Percentiles rank a stretch among this genome's conserved stretches.
Conservation (phyloP, 345 rosid genomes). For the Citrus medica region DNA sequence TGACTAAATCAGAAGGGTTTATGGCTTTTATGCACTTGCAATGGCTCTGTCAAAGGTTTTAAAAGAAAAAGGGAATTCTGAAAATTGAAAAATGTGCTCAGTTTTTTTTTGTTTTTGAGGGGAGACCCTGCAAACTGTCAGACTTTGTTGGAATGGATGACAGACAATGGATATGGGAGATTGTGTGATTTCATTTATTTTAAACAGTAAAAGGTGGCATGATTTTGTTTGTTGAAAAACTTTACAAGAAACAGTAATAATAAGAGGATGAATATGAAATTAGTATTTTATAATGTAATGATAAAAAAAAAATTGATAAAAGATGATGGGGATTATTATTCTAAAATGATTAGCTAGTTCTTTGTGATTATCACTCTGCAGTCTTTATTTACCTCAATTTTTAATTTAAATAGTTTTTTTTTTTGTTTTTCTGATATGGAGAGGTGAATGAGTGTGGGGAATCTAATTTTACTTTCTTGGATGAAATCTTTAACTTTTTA, state of each 20-base stretch:
- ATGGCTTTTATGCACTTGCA: not conserved
- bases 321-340: constrained; percentile 71
- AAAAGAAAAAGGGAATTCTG: not conserved
- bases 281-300: not conserved
- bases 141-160: constrained; percentile 31
- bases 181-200: constrained; percentile 10
- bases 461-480: constrained; percentile 18
- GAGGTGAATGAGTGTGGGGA: constrained; percentile 3
- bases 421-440: not conserved
- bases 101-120: not conserved
- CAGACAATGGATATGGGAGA: constrained; percentile 19
- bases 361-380: constrained; percentile 20
- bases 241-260: constrained; percentile 1
- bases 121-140: constrained; percentile 12
- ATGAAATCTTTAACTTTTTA: constrained; percentile 10
- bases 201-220: constrained; percentile 33
- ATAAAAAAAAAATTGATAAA: constrained; percentile 3
- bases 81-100: constrained; percentile 8
- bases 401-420: not conserved
- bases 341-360: constrained; percentile 57
- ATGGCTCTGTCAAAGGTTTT: not conserved
- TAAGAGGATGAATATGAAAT: not conserved
- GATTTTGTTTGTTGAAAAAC: constrained; percentile 39
- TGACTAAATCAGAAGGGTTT: not conserved
- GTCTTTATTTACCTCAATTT: not conserved